Evolutionary conservation across 2,329 filamentous ascomycete genomes (phyloP).

Genomic region (Sporothrix schenckii): DNA sequence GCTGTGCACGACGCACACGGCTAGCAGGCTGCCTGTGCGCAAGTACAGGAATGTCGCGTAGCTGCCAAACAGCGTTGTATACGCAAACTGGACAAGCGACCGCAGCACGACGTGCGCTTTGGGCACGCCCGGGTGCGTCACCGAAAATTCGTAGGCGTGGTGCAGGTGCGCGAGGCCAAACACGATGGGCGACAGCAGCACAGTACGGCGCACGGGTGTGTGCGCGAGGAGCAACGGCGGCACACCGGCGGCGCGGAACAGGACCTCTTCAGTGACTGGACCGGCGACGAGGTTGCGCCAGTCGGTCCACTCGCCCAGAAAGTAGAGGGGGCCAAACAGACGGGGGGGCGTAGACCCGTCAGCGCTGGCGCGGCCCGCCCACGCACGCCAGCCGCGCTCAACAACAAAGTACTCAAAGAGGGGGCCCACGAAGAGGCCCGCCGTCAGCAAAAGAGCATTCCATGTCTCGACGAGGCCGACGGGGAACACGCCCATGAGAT

Average conservation of each 20-base stretch:
- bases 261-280: constrained; percentile 87
- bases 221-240: constrained; percentile 77
- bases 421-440: constrained; percentile 79
- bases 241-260: constrained; percentile 86
- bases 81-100: constrained; percentile 80
- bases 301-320: constrained; percentile 72
- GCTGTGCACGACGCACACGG: constrained; percentile 74
- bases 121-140: constrained; percentile 74
- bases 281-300: constrained; percentile 88
- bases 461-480: constrained; percentile 65
- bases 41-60: constrained; percentile 89
- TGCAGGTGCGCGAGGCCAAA: constrained; percentile 94
- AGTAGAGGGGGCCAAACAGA: constrained; percentile 50
- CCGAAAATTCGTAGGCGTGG: constrained; percentile 91
- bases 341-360: constrained; percentile 36
- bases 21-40: constrained; percentile 77
- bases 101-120: constrained; percentile 65
- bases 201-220: constrained; percentile 59
- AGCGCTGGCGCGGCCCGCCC: constrained; percentile 48
- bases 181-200: constrained; percentile 82
- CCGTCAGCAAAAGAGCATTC: constrained; percentile 69
- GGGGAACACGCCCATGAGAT: constrained; percentile 81
- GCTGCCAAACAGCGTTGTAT: constrained; percentile 91
- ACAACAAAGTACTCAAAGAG: constrained; percentile 78
- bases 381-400: constrained; percentile 69